Conservation (phyloP, 192 early-diverging fungal species). For the Coemansia nantahalensis region DNA sequence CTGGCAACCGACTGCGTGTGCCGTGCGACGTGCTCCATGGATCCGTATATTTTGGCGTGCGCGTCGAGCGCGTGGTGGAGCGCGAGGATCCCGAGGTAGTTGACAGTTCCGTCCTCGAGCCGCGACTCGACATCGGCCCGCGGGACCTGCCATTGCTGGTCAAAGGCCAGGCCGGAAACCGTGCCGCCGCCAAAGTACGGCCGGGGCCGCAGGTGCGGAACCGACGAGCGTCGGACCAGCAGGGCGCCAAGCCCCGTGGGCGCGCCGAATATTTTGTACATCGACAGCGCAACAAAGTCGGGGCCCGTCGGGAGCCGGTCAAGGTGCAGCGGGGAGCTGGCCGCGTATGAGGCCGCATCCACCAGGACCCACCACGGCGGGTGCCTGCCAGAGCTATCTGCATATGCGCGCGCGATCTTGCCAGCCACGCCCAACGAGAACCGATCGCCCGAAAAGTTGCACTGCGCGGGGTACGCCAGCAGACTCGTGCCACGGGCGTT, state of each 20-base stretch:
- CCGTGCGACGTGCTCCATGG: constrained; percentile 34
- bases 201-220: constrained; percentile 54
- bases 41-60: constrained; percentile 42
- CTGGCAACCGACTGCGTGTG: constrained; percentile 55
- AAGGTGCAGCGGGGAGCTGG: constrained; percentile 63
- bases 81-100: constrained; percentile 71
- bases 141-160: constrained; percentile 59
- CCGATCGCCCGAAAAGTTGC: constrained; percentile 75
- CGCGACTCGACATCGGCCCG: constrained; percentile 47
- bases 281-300: constrained; percentile 73
- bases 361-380: constrained; percentile 61
- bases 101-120: constrained; percentile 78
- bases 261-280: constrained; percentile 89
- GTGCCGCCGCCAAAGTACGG: constrained; percentile 82
- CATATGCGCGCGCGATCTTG: constrained; percentile 37
- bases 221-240: constrained; percentile 56
- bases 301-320: constrained; percentile 45
- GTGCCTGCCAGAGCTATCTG: constrained; percentile 7
- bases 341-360: constrained; percentile 70
- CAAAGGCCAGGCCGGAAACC: constrained; percentile 58
- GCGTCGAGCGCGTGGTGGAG: constrained; percentile 67
- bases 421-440: constrained; percentile 64
- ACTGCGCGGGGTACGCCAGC: constrained; percentile 80
- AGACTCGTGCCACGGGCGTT: constrained; percentile 41
- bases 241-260: constrained; percentile 82